Evolutionary conservation across 2,329 filamentous ascomycete genomes (phyloP).

Genomic region (Fusarium burgessii): DNA sequence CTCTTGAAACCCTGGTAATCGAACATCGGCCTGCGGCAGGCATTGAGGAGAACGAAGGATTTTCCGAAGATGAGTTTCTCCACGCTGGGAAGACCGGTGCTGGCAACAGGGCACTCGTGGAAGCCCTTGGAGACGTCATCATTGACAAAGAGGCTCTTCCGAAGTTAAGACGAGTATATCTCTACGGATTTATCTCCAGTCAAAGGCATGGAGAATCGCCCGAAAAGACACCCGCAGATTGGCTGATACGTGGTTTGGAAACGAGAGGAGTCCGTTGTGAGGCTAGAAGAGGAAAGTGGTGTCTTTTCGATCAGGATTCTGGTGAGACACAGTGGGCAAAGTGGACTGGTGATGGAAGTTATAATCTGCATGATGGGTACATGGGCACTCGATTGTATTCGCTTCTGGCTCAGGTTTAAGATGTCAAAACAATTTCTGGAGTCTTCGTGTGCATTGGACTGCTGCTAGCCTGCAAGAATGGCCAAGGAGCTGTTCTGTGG

Average conservation of each 20-base stretch:
- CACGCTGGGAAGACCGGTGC: not conserved
- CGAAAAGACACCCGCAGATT: not conserved
- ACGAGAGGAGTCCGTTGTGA: not conserved
- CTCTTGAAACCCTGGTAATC: conserved; percentile 22
- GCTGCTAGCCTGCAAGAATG: not conserved
- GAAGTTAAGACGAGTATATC: not conserved
- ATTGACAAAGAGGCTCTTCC: not conserved
- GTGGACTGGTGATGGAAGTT: conserved; percentile 11
- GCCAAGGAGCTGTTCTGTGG: not conserved
- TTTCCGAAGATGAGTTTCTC: conserved; percentile 21
- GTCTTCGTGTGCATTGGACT: fast-evolving
- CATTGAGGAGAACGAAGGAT: conserved; percentile 14
- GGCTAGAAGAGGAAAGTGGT: conserved; percentile 15
- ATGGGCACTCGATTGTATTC: conserved; percentile 16
- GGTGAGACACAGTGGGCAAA: conserved; percentile 6
- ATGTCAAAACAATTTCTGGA: fast-evolving
- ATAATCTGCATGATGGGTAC: conserved; percentile 10
- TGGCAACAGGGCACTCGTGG: not conserved
- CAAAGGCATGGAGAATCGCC: not conserved
- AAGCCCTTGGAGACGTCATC: not conserved
- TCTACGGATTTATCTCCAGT: conserved; percentile 12
- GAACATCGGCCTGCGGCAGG: conserved; percentile 28
- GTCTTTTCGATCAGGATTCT: conserved; percentile 16
- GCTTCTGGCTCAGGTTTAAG: not conserved
- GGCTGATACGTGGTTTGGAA: not conserved